Evolutionary conservation across 108 stramenopile species (phyloP), one percentile per base, ranked within the genome.

Genomic region (Nannochloropsis gaditana): DNA sequence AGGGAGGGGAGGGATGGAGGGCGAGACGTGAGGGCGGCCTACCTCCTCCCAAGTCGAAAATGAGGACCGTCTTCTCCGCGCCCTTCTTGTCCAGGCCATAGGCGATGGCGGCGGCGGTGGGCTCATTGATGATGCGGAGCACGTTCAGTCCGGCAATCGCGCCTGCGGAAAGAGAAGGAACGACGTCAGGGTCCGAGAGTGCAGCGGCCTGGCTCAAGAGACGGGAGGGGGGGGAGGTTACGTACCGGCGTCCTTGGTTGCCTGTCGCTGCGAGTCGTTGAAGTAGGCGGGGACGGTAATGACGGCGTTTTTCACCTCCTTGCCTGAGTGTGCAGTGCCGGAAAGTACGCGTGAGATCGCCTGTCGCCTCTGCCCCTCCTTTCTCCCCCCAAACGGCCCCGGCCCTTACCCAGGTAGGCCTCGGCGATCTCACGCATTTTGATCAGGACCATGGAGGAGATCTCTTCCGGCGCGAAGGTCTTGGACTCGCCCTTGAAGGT

Each of bases 41-140:
- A 50, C 47, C 97, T 44, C 97, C 97, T 21, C 97, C 97, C 81
- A 98, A 92, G 86, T 98, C 97, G 91, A 96, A 98, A 45, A 98
- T 96, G 80, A 98, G 94, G 19, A 98, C 94, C 86, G 94, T 97
- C 45, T 84, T 84, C 90, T 98, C 96, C 83, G 91, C 93, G 85
- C 92, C 96, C 73, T 91, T 93, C 93, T 96, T 96, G 91, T 95
- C 95, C 50, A 95, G 88, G 82, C 97, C 97, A 92, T 98, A 98
- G 86, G 99, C 99, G 90, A 99, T 99, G 83, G 98, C 98, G 44
- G 98, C 98, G 79, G 98, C 98, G 83, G 98, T 99, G 80, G 99
- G 99, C 92, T 99, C 99, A 93, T 99, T 99, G 93, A 99, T 99
- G 92, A 99, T 99, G 90, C 99, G 99, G 89, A 97, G 94, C 43